Evolutionary conservation across 345 rosid species (phyloP).

Genomic region (Brassica juncea): DNA sequence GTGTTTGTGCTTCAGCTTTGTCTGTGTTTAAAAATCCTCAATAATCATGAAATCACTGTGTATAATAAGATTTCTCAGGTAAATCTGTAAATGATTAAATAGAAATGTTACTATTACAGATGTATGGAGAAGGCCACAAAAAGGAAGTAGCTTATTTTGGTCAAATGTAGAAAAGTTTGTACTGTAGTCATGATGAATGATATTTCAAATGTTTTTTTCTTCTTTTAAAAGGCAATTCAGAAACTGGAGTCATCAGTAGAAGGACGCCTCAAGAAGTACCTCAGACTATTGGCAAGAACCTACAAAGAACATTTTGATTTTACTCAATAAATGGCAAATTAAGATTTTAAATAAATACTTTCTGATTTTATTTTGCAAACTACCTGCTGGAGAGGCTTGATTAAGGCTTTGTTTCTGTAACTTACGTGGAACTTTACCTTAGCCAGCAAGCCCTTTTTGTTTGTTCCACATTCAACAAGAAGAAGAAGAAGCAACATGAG

Average conservation of each 20-base stretch:
- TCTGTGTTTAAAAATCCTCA: not conserved
- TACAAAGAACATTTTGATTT: slow-evolving; percentile 29
- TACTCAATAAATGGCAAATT: not conserved
- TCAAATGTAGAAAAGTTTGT: slow-evolving; percentile 10
- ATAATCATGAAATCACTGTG: not conserved
- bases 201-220: not conserved
- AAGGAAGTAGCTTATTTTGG: not conserved
- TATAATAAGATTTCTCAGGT: not conserved
- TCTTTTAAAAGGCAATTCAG: slow-evolving; percentile 36
- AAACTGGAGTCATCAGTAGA: slow-evolving; percentile 75
- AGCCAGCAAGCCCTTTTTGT: slow-evolving; percentile 70
- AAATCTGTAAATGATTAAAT: not conserved
- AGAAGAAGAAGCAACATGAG: slow-evolving; percentile 4
- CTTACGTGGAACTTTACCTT: slow-evolving; percentile 97
- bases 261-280: slow-evolving; percentile 87
- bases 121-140: slow-evolving; percentile 24
- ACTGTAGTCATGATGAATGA: not conserved
- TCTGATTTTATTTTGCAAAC: not conserved
- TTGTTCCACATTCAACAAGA: slow-evolving; percentile 4
- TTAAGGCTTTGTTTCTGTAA: slow-evolving; percentile 49
- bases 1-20: slow-evolving; percentile 2
- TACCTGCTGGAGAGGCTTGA: slow-evolving; percentile 66
- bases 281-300: slow-evolving; percentile 77
- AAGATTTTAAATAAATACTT: not conserved
- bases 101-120: slow-evolving; percentile 33